phyloP scores from a whole-genome alignment of 768 basidiomycete species.

The Amanita rubescens region DNA sequence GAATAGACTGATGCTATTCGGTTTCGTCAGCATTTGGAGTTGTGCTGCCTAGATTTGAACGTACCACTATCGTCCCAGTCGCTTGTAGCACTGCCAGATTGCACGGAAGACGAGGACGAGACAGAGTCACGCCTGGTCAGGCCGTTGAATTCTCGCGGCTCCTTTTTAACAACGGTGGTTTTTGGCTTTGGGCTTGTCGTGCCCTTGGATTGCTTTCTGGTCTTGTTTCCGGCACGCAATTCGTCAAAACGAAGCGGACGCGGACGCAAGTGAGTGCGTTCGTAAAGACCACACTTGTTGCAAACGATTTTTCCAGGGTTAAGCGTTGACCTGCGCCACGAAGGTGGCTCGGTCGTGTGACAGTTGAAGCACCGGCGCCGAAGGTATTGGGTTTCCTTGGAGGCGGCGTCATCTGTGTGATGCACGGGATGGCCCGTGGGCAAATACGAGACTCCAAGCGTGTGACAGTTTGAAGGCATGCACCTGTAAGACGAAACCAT shows the following conservation, averaged over 20 bases:
- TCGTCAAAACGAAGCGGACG: slow-evolving; percentile 84
- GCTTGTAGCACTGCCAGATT: slow-evolving; percentile 51
- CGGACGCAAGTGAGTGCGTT: slow-evolving; percentile 80
- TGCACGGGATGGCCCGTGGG: slow-evolving; percentile 60
- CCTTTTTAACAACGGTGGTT: slow-evolving; percentile 50
- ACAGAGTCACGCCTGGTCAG: slow-evolving; percentile 55
- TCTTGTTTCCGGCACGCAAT: slow-evolving; percentile 79
- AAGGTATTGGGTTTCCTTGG: slow-evolving; percentile 87
- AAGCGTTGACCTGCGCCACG: slow-evolving; percentile 82
- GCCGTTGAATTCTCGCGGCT: slow-evolving; percentile 41
- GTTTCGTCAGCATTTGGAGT: neutral
- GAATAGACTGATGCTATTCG: slow-evolving; percentile 44
- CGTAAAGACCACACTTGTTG: slow-evolving; percentile 90
- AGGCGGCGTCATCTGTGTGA: slow-evolving; percentile 86
- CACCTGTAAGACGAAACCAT: slow-evolving; percentile 58
- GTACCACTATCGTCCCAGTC: slow-evolving; percentile 81
- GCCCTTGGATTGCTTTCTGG: slow-evolving; percentile 48
- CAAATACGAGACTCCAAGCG: slow-evolving; percentile 31
- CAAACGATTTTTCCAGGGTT: slow-evolving; percentile 91
- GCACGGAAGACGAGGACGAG: slow-evolving; percentile 49
- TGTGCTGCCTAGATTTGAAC: slow-evolving; percentile 18
- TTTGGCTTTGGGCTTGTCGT: slow-evolving; percentile 31
- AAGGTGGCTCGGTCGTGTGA: slow-evolving; percentile 85
- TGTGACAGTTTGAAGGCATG: slow-evolving; percentile 22
- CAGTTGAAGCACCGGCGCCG: slow-evolving; percentile 87